These are phyloP conservation scores for Pythium volutum DNA, from an alignment of 352 stramenopile species.

Conservation along the genomic window DNA sequence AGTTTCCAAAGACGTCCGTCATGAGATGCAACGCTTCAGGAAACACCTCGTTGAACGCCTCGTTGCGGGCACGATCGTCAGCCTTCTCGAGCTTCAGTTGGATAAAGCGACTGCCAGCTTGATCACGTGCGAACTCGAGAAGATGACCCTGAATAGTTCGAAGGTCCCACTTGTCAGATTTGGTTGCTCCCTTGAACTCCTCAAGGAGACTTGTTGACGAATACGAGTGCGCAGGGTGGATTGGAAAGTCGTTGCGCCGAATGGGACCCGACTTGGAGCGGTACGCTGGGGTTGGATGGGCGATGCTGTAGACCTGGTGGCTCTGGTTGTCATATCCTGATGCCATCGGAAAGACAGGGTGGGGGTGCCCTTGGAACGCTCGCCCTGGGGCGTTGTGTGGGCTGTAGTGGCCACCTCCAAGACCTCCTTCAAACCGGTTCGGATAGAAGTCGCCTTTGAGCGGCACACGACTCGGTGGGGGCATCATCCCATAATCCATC, in stretches of 20 bases:
- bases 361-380: constrained; percentile 4
- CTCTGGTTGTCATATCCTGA: constrained; percentile 8
- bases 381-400: constrained; percentile 7
- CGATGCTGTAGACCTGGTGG: constrained; percentile 17
- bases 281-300: constrained; percentile 6
- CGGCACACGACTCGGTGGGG: background rate
- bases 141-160: constrained; percentile 80
- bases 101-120: constrained; percentile 84
- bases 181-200: constrained; percentile 69
- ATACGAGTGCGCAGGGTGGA: constrained; percentile 66
- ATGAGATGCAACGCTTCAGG: constrained; percentile 79
- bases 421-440: constrained; percentile 6
- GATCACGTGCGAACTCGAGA: constrained; percentile 83
- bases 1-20: constrained; percentile 98
- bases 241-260: constrained; percentile 21
- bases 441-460: constrained; percentile 18
- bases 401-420: constrained; percentile 8
- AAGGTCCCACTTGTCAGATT: constrained; percentile 82
- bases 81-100: constrained; percentile 88
- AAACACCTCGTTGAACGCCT: constrained; percentile 84
- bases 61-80: constrained; percentile 59
- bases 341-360: constrained; percentile 4
- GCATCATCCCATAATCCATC: constrained; percentile 11
- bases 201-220: constrained; percentile 72
- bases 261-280: constrained; percentile 18